Conservation (phyloP, 352 stramenopile genomes). For the Globisporangium cederbergense region DNA sequence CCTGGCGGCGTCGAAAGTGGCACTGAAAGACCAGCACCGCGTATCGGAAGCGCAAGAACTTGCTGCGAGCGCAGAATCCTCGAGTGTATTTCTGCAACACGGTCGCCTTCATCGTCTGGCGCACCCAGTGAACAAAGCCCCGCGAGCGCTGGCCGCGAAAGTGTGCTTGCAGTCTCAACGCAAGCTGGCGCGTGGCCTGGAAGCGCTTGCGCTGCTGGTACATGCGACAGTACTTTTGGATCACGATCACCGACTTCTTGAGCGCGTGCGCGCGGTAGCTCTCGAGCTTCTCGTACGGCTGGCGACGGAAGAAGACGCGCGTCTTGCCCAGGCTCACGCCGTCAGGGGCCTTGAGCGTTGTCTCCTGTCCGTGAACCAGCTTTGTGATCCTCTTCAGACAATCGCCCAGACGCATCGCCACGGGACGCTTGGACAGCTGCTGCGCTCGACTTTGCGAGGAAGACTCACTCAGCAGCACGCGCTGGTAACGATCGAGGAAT, state of each 20-base stretch:
- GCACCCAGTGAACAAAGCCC: slow-evolving; percentile 36
- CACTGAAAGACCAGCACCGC: slow-evolving; percentile 48
- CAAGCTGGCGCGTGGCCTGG: slow-evolving; percentile 24
- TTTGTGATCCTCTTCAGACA: slow-evolving; percentile 28
- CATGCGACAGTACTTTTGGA: slow-evolving; percentile 57
- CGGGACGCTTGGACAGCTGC: slow-evolving; percentile 7
- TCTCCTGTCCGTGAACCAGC: slow-evolving; percentile 25
- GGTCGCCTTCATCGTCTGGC: slow-evolving; percentile 28
- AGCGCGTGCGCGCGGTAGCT: slow-evolving; percentile 39
- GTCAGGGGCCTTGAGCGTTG: slow-evolving; percentile 21
- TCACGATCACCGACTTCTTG: slow-evolving; percentile 28
- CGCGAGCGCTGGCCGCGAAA: slow-evolving; percentile 36
- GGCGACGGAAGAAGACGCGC: slow-evolving; percentile 94
- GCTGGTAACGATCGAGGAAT: slow-evolving; percentile 71
- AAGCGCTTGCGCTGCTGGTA: slow-evolving; percentile 41
- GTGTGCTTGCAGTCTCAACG: slow-evolving; percentile 43
- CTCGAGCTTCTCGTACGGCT: slow-evolving; percentile 92
- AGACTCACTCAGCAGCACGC: slow-evolving; percentile 32
- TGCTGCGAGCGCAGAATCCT: slow-evolving; percentile 29
- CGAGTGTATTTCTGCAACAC: slow-evolving; percentile 48
- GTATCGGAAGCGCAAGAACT: slow-evolving; percentile 35
- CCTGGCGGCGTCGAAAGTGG: slow-evolving; percentile 39
- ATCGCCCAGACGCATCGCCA: slow-evolving; percentile 20
- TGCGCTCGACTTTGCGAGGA: not conserved
- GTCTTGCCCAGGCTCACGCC: slow-evolving; percentile 85